These are phyloP conservation scores for Fagopyrum tataricum DNA, from an alignment of 148 eudicot species.

Conservation along the genomic window DNA sequence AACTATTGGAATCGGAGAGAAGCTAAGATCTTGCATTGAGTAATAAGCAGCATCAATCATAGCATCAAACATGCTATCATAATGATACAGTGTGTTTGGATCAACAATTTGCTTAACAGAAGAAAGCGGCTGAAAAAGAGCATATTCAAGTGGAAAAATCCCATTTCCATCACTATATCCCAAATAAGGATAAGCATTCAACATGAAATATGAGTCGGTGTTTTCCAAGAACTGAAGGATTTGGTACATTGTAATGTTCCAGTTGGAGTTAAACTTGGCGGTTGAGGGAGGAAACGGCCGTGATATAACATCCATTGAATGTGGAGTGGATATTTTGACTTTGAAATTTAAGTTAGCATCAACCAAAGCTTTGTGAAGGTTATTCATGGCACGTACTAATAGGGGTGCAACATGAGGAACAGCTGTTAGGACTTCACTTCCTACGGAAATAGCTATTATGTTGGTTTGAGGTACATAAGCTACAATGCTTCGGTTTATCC, in stretches of 20 bases:
- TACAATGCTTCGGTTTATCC: slow-evolving; percentile 69
- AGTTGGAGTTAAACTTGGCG: slow-evolving; percentile 69
- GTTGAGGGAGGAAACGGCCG: slow-evolving; percentile 87
- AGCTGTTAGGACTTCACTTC: slow-evolving; percentile 66
- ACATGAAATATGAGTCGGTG: slow-evolving; percentile 79
- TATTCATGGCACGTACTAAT: slow-evolving; percentile 70
- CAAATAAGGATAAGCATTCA: slow-evolving; percentile 84
- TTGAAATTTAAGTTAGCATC: slow-evolving; percentile 66
- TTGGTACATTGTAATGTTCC: slow-evolving; percentile 64
- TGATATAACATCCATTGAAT: slow-evolving; percentile 72
- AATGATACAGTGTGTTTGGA: slow-evolving; percentile 78
- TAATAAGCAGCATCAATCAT: slow-evolving; percentile 91
- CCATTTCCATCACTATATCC: slow-evolving; percentile 61
- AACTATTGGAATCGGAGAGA: slow-evolving; percentile 64
- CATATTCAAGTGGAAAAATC: slow-evolving; percentile 81
- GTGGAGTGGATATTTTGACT: slow-evolving; percentile 82
- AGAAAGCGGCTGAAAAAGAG: slow-evolving; percentile 67
- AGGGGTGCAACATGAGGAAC: slow-evolving; percentile 71
- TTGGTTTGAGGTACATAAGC: slow-evolving; percentile 83
- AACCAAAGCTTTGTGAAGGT: slow-evolving; percentile 73
- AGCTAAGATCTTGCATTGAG: slow-evolving; percentile 56
- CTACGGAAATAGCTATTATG: slow-evolving; percentile 73
- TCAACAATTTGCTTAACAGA: slow-evolving; percentile 86
- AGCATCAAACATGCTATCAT: slow-evolving; percentile 90
- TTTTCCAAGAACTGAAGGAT: slow-evolving; percentile 74